phyloP scores from a whole-genome alignment of 805 yeast genomes.

The Blastobotrys muscicola region DNA sequence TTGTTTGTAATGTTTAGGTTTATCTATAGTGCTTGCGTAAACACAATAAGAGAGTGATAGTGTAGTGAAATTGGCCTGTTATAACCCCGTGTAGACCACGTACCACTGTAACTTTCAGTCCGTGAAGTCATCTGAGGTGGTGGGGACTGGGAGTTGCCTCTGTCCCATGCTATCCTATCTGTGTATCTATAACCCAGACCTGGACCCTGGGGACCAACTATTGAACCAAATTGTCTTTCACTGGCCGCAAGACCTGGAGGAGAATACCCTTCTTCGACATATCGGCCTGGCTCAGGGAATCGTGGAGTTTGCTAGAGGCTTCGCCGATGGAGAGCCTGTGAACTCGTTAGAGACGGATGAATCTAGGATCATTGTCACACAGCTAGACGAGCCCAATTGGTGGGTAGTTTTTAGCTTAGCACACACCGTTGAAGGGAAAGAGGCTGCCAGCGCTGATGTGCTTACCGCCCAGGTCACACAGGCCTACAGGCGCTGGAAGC shows the following conservation, averaged over 20 bases:
- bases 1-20: no score
- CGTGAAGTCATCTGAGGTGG: no score
- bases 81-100: no score
- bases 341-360: slow-evolving; percentile 27
- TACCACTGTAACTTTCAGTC: no score
- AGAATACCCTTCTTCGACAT: slow-evolving; percentile 29
- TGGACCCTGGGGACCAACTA: slow-evolving; percentile 27
- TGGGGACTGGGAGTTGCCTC: no score
- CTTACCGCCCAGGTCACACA: slow-evolving; percentile 22
- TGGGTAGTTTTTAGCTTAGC: slow-evolving; percentile 26
- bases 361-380: slow-evolving; percentile 26
- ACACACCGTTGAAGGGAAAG: slow-evolving; percentile 8
- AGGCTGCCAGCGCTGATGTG: slow-evolving; percentile 26
- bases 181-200: slow-evolving; percentile 33
- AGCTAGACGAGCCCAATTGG: slow-evolving; percentile 20
- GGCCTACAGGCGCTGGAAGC: slow-evolving; percentile 28
- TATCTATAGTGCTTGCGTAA: no score
- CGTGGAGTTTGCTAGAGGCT: slow-evolving; percentile 18
- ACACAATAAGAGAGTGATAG: no score
- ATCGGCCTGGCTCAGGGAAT: slow-evolving; percentile 38
- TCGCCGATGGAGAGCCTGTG: slow-evolving; percentile 15
- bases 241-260: slow-evolving; percentile 15
- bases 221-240: slow-evolving; percentile 30
- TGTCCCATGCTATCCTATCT: slow-evolving; percentile 10
- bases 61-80: no score